Base-by-base conservation (phyloP, 768 basidiomycete genomes). In the Paxillus rubicundulus region DNA sequence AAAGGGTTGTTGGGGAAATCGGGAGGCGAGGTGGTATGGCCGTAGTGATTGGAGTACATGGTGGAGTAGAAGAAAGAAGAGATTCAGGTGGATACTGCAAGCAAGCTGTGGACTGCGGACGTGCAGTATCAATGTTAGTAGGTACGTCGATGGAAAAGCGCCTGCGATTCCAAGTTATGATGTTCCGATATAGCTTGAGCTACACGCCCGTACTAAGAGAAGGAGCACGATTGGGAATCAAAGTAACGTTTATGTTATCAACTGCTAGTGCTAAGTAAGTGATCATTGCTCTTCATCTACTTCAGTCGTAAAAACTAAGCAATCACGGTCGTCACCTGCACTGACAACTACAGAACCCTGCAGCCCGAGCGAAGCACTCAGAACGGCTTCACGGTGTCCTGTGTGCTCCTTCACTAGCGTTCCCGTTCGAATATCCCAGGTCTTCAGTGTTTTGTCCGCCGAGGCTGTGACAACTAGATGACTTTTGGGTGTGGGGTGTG, bases 391-490 rank as follows among this genome's bases (percentile, higher is more conserved):
- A 16, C 74, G 79, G 60, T 98, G 95, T 2, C 95, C 96, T 20
- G 79, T 84, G 66, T 98, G 90, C 45, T 86, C 85, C 28, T 82
- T 82, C 24, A 96, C 53, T 18, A 95, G 77, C 3, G 78, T 71
- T 0, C 96, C 95, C 2, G 86, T 89, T 41, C 94, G 84, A 12
- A 85, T 85, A 67, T 99, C 96, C 96, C 95, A 98, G 12, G 94
- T 95, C 54, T 82, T 85, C 49, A 98, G 75, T 1, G 85, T 88
- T 52, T 77, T 84, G 70, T 99, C 97, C 2, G 90, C 90, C 9
- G 92, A 96, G 0, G 81, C 89, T 10, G 93, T 89, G 16, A 95
- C 82, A 24, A 99, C 70, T 21, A 96, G 74, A 62, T 95, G 81
- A 2, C 82, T 72, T 61, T 86, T 84, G 3, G 92, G 87, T 21